Conservation (phyloP, 345 rosid genomes). For the Aurinia saxatilis region DNA sequence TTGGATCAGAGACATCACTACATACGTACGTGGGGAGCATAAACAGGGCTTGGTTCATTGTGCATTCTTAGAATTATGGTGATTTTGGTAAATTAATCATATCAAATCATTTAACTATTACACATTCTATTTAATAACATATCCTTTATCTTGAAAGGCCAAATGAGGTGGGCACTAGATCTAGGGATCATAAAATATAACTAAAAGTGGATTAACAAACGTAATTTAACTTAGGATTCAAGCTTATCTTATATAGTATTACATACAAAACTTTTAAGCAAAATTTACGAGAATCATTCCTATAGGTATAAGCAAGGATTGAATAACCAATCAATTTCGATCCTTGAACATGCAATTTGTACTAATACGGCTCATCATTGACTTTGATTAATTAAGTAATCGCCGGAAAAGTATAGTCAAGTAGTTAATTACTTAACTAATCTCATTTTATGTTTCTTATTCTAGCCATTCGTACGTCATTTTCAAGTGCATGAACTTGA, state of each 20-base stretch:
- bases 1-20: neutral
- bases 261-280: neutral
- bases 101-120: too few relatives aligned
- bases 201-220: neutral
- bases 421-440: neutral
- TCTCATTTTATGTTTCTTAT: neutral
- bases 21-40: too few relatives aligned
- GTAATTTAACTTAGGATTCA: neutral
- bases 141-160: neutral
- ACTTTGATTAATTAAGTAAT: neutral
- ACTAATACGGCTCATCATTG: slow-evolving; percentile 16
- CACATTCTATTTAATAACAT: neutral
- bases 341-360: slow-evolving; percentile 9
- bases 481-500: slow-evolving; percentile 24
- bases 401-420: neutral
- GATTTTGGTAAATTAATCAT: neutral
- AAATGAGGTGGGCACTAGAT: neutral
- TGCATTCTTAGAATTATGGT: neutral
- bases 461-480: neutral
- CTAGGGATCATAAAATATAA: neutral
- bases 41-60: too few relatives aligned
- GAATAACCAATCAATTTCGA: slow-evolving; percentile 15
- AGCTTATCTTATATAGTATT: neutral
- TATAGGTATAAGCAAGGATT: slow-evolving; percentile 3
- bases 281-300: neutral